phyloP scores from a whole-genome alignment of 768 basidiomycete genomes.

The Agaricus sinodeliciosus region DNA sequence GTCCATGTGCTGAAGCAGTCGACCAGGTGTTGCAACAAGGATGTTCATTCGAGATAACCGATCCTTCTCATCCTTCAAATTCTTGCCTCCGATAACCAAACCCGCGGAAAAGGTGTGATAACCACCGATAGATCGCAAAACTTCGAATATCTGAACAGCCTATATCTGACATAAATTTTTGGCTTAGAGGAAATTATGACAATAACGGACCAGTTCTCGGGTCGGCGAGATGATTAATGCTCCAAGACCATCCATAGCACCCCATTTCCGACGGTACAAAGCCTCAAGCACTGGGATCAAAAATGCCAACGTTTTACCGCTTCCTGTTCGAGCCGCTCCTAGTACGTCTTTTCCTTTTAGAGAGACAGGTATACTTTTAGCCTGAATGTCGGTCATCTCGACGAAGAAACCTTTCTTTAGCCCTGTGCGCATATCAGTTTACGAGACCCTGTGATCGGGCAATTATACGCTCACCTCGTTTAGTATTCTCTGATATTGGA shows the following conservation, averaged over 20 bases:
- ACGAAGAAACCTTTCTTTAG: constrained; percentile 83
- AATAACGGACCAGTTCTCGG: constrained; percentile 68
- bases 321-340: constrained; percentile 92
- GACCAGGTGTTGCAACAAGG: constrained; percentile 94
- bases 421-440: constrained; percentile 35
- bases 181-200: not conserved
- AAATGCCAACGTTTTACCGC: constrained; percentile 96
- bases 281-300: constrained; percentile 90
- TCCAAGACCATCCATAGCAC: constrained; percentile 85
- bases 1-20: constrained; percentile 96
- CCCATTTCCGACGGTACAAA: constrained; percentile 87
- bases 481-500: constrained; percentile 72
- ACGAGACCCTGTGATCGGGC: not conserved
- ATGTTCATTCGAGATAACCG: constrained; percentile 93
- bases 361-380: constrained; percentile 82
- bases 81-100: constrained; percentile 94
- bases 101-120: constrained; percentile 92
- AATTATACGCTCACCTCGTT: constrained; percentile 43
- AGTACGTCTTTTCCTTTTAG: constrained; percentile 95
- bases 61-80: constrained; percentile 86
- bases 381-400: constrained; percentile 89
- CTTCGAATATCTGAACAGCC: constrained; percentile 98
- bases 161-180: constrained; percentile 20
- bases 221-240: constrained; percentile 94
- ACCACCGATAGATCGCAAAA: constrained; percentile 87